Base-by-base conservation (phyloP, 129 eudicot species). In the Pseudognaphalium luteoalbum region DNA sequence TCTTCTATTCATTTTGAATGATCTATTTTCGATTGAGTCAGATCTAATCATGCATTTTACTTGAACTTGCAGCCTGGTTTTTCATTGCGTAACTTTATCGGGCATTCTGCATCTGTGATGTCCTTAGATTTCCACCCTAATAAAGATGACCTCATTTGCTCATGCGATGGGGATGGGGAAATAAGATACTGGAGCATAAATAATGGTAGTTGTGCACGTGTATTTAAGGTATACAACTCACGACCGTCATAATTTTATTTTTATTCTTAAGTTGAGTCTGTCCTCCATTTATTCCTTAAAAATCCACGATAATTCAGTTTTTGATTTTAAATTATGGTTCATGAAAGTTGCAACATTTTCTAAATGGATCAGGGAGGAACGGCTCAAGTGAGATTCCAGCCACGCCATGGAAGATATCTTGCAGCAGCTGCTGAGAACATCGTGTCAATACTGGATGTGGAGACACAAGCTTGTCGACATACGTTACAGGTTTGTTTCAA, bases 161-260 rank as follows among this genome's bases (percentile, higher is more conserved):
- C 98, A 2, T 94, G 98, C 73, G 98, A 94, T 8, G 96, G 97
- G n/a, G 96, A 94, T 67, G 98, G 98, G 76, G 97, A 94, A 78
- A 94, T 94, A 56, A 83, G 98, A 50, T 94, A 91, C 66, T 94
- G 98, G 98, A 87, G 93, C 78, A 84, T 94, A 21, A 87, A 66
- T 14, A 84, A 89, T 15, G 98, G 98, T 51, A 94, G 82, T 81
- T 93, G 90, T 60, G 32, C 91, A 56, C 80, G 93, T 52, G 93
- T 91, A 66, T 91, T 93, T 78, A 93, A 90, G 98, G 98, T 93
- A 83, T 17, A 6, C 11, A 68, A 68, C 58, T 41, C 19, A 68
- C 60, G 50, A 47, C 25, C 41, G 7, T 70, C 25, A 70, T 70
- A 70, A 4, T 17, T 11, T 10, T 35, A 28, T 39, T 41, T 21